Evolutionary conservation across 2,329 filamentous ascomycete species (phyloP), one percentile per base, ranked within the genome.

Genomic region (Cladorrhinum sp.): DNA sequence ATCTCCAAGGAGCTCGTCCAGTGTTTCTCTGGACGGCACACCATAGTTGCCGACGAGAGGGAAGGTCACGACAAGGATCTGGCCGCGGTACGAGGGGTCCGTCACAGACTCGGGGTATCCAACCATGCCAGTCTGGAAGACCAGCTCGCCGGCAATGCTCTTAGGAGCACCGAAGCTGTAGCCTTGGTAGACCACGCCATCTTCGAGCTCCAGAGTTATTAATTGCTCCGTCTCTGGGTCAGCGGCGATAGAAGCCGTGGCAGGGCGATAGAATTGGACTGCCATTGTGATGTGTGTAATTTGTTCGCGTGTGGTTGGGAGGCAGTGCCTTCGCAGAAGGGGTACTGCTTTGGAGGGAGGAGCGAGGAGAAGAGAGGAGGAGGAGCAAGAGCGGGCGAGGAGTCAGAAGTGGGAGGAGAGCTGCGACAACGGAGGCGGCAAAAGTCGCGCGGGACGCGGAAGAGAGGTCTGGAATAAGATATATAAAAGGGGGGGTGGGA

Each of bases 61-160:
- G 76, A 97, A 93, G 67, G 95, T 99, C 82, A 98, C 97, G 77
- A 98, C 93, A 69, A 99, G 83, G 68, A 99, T 98, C 81, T 99
- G 95, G 68, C 95, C 90, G 67, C 90, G 89, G 79, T 93, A 93
- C 20, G 90, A 93, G 57, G 90, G 90, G 71, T 93, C 90, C 71
- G 90, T 93, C 83, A 93, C 87, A 52, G 90, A 97, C 81, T 99
- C 95, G 48, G 95, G 93, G 75, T 99, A 99, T 72, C 95, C 95
- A 69, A 98, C 95, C 93, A 98, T 96, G 77, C 95, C 95, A 61
- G 95, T 99, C 84, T 98, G 93, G 81, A 99, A 99, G 78, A 99
- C 95, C 75, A 99, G 83, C 82, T 99, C 95, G 76, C 95, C 95
- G 67, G 93, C 90, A 72, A 96, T 87, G 79, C 91, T 96, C 84